phyloP scores from a whole-genome alignment of 257 asterid genomes.

The Solanum peruvianum region DNA sequence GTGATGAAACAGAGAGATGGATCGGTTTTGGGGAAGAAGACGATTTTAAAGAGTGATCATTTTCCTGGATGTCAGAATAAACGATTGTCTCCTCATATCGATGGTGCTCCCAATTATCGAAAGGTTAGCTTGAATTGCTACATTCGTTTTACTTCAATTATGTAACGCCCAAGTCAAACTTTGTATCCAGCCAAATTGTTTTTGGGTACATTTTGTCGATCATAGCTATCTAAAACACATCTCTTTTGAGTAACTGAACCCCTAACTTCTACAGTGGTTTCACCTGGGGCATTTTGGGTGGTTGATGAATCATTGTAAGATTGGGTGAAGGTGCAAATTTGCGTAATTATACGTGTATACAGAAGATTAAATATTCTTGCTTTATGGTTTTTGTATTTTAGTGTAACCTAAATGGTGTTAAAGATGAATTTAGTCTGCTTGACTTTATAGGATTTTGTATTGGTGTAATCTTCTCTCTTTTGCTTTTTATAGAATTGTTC shows the following conservation, averaged over 20 bases:
- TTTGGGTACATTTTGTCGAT: neutral
- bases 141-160: neutral
- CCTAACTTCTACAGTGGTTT: neutral
- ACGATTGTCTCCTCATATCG: constrained; percentile 72
- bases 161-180: neutral
- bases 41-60: constrained; percentile 98
- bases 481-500: neutral
- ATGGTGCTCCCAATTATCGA: constrained; percentile 97
- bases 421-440: neutral
- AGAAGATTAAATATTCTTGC: neutral
- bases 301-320: neutral
- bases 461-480: neutral
- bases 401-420: neutral
- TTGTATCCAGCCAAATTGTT: neutral
- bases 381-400: neutral
- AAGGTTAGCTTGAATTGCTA: constrained; percentile 34
- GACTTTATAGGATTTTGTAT: neutral
- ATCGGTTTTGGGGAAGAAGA: constrained; percentile 92
- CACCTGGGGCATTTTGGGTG: neutral
- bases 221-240: neutral
- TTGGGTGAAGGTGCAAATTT: neutral
- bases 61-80: constrained; percentile 99
- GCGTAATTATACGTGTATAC: neutral
- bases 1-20: constrained; percentile 88
- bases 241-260: neutral